Base-by-base conservation (phyloP, 768 basidiomycete species). In the Lactifluus piperatus region DNA sequence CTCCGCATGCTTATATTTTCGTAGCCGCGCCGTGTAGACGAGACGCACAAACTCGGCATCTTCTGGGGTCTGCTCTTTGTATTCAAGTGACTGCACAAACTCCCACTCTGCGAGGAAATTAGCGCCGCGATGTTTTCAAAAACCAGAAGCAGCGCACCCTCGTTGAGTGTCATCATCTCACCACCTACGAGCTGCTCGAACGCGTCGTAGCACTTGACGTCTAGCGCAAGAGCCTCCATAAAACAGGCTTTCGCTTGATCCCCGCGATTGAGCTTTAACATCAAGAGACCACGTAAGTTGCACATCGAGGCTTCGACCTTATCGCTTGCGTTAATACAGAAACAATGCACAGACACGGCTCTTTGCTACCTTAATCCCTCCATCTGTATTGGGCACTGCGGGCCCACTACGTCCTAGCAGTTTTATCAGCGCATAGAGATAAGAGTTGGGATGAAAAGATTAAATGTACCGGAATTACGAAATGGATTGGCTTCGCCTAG, bases 251-350 rank as follows among this genome's bases (percentile, higher is more conserved):
- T 98, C 1, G 97, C 97, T 66, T 88, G 82, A 52, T 93, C 88
- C 22, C 86, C 85, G 11, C 93, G 86, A 66, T 92, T 94, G 16
- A 97, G 78, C 68, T 97, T 94, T 54, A 94, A 85, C 84, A 97
- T 95, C 20, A 99, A 78, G 24, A 97, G 74, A 13, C 94, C 97
- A 55, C 97, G 83, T 18, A 99, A 77, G 68, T 95, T 86, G 68
- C 95, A 97, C 84, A 97, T 94, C 2, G 95, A 97, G 4, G 97
- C 92, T 75, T 98, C 93, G 39, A 97, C 88, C 93, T 95, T 41
- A 39, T 13, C 32, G 16, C 11, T 43, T 22, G 22, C 18, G 34
- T 56, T 8, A 54, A 61, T 34, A 39, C 3, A 34, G 26, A 29
- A 3, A 20, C 30, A 24, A n/a, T 9, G 27, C 24, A 51, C 32